Percentiles rank a stretch among this genome's conserved stretches.
phyloP scores from a whole-genome alignment of 805 yeast genomes.

The Ogataea zsoltii region DNA sequence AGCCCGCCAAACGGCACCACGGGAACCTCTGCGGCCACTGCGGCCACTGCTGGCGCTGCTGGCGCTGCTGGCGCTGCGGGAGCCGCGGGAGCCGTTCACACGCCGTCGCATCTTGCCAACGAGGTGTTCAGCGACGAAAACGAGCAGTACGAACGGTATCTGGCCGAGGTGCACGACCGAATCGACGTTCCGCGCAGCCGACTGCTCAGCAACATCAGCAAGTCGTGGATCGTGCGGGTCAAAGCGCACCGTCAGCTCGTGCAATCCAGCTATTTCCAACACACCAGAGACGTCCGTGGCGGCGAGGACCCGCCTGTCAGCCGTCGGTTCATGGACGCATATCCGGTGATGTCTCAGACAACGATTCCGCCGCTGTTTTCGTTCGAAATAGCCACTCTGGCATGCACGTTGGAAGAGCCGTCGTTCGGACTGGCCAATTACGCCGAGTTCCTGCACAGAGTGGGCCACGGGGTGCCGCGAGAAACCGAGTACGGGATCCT shows the following conservation, averaged over 20 bases:
- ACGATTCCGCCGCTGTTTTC: constrained; percentile 54
- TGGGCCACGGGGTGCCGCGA: constrained; percentile 56
- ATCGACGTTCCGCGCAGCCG: constrained; percentile 31
- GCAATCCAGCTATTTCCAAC: constrained; percentile 5
- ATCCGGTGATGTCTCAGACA: constrained; percentile 28
- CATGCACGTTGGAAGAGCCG: constrained; percentile 51
- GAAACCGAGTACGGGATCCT: constrained; percentile 54
- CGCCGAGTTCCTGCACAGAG: constrained; percentile 39
- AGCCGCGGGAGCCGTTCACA: too few species aligned
- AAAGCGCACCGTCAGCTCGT: constrained; percentile 11
- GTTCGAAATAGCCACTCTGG: constrained; percentile 49
- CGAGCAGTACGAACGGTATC: constrained; percentile 27
- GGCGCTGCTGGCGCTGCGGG: too few species aligned
- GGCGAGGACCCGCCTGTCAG: constrained; percentile 31
- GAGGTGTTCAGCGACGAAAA: constrained; percentile 18
- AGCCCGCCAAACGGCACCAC: too few species aligned
- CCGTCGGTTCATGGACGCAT: constrained; percentile 26
- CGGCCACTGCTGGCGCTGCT: too few species aligned
- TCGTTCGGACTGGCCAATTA: constrained; percentile 51
- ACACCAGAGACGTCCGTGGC: constrained; percentile 8
- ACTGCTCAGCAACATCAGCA: constrained; percentile 29
- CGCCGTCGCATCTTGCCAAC: constrained; percentile 21
- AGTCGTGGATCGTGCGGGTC: constrained; percentile 34
- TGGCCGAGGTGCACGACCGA: constrained; percentile 22
- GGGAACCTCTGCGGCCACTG: too few species aligned